Evolutionary conservation across 345 rosid genomes (phyloP), one percentile per base, ranked within the genome.

Genomic region (Melaleuca quinquenervia): DNA sequence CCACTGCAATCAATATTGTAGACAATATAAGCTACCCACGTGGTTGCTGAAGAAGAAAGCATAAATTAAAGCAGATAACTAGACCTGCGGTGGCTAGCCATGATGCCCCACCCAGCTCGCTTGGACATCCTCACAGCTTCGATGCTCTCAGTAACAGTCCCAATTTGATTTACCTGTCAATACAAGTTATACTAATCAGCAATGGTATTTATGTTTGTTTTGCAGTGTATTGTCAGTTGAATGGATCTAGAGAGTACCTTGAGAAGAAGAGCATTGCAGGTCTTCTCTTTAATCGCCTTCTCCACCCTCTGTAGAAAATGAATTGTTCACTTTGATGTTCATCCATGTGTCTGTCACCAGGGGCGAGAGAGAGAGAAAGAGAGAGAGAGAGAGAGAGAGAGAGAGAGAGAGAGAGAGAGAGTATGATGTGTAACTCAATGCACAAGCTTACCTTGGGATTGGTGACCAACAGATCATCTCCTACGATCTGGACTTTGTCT

Each of bases 71-170:
- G 48, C 48, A 32, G 78, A 87, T 50, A 55, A 21, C 78, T 21
- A 36, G 45, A 91, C 94, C 93, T 91, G 86, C 98, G 89, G 91
- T 97, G 99, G 91, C 99, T 97, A 44, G 99, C 93, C 99, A 97
- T 95, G 85, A 97, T 98, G 84, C 98, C 98, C 99, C 99, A 96
- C 0, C 99, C 98, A 87, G 99, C 99, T 75, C 22, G 89, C 91
- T 97, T 97, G 21, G 99, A 94, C 99, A 95, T 96, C 91, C 82
- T 97, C 49, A 97, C 98, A 50, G 99, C 99, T 91, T 97, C 98
- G 26, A 96, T 96, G 87, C 99, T 97, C 91, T 97, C 99, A 5
- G 99, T 97, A 15, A 96, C 99, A 2, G 99, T 91, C 50, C 98
- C 99, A 84, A 97, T 97, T 94, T 97, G 99, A 91, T 97, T 97